These are phyloP conservation scores for Malus sieversii DNA, from an alignment of 306 rosid genomes.

Conservation along the genomic window DNA sequence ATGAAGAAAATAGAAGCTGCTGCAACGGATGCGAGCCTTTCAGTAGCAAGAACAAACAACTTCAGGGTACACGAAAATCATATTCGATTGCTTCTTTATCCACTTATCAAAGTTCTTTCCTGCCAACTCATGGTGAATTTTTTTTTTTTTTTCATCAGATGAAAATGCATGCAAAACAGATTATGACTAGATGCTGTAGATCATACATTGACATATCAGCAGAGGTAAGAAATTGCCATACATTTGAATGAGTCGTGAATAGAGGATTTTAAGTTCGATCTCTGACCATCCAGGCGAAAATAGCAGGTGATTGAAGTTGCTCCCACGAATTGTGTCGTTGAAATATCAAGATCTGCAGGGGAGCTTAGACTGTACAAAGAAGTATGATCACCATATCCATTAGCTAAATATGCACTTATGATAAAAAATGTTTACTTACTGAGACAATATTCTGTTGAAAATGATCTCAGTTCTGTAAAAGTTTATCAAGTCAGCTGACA, in stretches of 20 bases:
- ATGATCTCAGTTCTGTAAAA: conserved; percentile 61
- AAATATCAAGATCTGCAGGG: conserved; percentile 66
- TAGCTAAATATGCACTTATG: not conserved
- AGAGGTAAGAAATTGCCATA: conserved; percentile 38
- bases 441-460: conserved; percentile 8
- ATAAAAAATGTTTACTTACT: not conserved
- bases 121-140: not conserved
- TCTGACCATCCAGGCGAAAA: conserved; percentile 11
- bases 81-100: not conserved
- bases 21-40: conserved; percentile 49
- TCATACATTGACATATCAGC: conserved; percentile 57
- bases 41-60: conserved; percentile 48
- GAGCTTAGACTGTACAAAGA: conserved; percentile 42
- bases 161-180: conserved; percentile 45
- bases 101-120: not conserved
- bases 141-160: conserved; percentile 28
- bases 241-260: not conserved
- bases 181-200: conserved; percentile 51
- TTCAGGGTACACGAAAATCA: conserved; percentile 31
- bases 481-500: conserved; percentile 50
- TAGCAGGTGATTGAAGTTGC: conserved; percentile 76
- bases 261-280: not conserved
- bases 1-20: conserved; percentile 75
- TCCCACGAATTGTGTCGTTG: conserved; percentile 66
- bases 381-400: conserved; percentile 26